Percentiles rank a stretch among this genome's conserved stretches.
Evolutionary conservation across 2,329 filamentous ascomycete species (phyloP).

Genomic region (Penicillium sp.): DNA sequence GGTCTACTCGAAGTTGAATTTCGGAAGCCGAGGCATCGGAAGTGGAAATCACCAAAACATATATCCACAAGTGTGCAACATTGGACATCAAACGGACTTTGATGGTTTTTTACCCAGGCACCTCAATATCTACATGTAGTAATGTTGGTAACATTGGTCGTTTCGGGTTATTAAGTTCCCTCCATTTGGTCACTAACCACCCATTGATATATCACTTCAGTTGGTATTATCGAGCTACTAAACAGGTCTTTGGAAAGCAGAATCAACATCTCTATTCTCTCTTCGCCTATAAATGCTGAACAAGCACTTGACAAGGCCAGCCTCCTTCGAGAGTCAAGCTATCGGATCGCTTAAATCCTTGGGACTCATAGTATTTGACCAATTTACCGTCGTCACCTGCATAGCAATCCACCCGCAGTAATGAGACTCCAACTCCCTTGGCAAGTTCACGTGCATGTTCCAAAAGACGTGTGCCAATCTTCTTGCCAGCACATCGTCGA

Average conservation of each 20-base stretch:
- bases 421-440: conserved; percentile 6
- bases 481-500: conserved; percentile 8
- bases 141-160: too few species aligned
- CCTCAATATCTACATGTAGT: too few species aligned
- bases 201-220: too few species aligned
- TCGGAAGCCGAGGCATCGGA: conserved; percentile 1
- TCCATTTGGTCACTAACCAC: too few species aligned
- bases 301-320: conserved; percentile 17
- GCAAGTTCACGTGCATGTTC: conserved; percentile 16
- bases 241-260: too few species aligned
- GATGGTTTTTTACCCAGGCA: too few species aligned
- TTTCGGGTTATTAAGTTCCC: too few species aligned
- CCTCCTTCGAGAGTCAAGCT: neutral
- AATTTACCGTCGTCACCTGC: conserved; percentile 15
- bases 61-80: neutral
- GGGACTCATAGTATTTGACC: conserved; percentile 17
- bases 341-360: conserved; percentile 12
- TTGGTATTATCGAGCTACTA: too few species aligned
- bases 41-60: neutral
- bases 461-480: conserved; percentile 15
- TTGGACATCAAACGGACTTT: neutral
- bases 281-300: conserved; percentile 2
- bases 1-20: neutral
- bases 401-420: conserved; percentile 19
- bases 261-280: neutral